Conservation (phyloP, 2,329 filamentous ascomycete species). For the Pseudogymnoascus sp. region DNA sequence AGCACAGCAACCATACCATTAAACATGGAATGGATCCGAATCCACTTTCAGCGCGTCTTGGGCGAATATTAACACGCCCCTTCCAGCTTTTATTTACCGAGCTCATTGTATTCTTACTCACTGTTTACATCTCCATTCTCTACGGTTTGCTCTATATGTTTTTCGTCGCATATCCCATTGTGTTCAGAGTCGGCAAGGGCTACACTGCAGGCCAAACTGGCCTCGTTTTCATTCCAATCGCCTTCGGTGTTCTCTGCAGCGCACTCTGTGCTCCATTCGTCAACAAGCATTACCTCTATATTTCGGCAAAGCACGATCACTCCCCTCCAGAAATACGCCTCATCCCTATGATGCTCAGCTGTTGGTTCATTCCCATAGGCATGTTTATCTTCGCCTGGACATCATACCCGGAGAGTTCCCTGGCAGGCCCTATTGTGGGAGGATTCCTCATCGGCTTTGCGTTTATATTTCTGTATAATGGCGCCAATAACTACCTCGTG, state of each 20-base stretch:
- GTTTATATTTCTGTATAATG: slow-evolving; percentile 75
- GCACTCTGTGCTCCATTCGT: slow-evolving; percentile 64
- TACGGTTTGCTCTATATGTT: slow-evolving; percentile 86
- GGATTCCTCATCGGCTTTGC: slow-evolving; percentile 74
- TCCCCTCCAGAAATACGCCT: slow-evolving; percentile 54
- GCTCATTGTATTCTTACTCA: slow-evolving; percentile 69
- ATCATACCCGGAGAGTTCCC: slow-evolving; percentile 73
- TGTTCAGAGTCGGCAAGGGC: slow-evolving; percentile 67
- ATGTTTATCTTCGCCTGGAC: slow-evolving; percentile 89
- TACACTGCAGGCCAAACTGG: slow-evolving; percentile 70
- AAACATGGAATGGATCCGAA: too few species aligned
- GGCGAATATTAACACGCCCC: slow-evolving; percentile 42
- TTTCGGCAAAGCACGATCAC: slow-evolving; percentile 66
- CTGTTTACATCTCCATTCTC: slow-evolving; percentile 64
- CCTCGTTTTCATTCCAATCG: slow-evolving; percentile 68
- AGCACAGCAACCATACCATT: slow-evolving; percentile 35
- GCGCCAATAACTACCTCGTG: slow-evolving; percentile 72
- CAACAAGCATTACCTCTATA: slow-evolving; percentile 59
- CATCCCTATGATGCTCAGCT: slow-evolving; percentile 66
- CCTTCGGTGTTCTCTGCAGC: slow-evolving; percentile 55
- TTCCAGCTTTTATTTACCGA: slow-evolving; percentile 63
- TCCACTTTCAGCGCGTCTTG: too few species aligned
- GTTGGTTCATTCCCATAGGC: slow-evolving; percentile 66
- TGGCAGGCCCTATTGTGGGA: slow-evolving; percentile 71
- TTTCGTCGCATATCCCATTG: slow-evolving; percentile 83